A percentile compares a stretch with the other conserved stretches of the same genome.
Evolutionary conservation across 441 rosid species (phyloP).

Genomic region (Gossypium laxum): DNA sequence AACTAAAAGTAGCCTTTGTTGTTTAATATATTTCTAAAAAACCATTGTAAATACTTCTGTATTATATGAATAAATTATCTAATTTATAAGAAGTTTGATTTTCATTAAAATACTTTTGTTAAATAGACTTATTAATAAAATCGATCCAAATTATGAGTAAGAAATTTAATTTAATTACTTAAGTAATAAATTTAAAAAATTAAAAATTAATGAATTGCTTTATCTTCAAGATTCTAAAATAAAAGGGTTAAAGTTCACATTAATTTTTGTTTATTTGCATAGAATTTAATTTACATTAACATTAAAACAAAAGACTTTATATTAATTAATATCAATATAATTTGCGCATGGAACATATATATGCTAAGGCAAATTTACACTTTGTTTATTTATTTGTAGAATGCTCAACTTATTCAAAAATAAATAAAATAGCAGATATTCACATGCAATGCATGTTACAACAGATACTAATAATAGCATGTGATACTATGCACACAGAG

Average conservation of each 20-base stretch:
- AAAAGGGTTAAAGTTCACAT: neutral
- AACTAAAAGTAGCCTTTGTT: neutral
- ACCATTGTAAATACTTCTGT: neutral
- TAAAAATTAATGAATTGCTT: neutral
- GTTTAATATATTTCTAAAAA: neutral
- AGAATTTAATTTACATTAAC: neutral
- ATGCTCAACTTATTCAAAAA: neutral
- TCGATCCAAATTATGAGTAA: neutral
- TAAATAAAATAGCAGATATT: neutral
- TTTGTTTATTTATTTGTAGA: neutral
- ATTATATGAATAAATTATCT: neutral
- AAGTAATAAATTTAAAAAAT: neutral
- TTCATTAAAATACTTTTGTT: neutral
- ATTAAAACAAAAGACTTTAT: neutral
- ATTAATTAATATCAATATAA: neutral
- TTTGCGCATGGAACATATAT: neutral
- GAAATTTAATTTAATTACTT: neutral
- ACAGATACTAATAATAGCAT: neutral
- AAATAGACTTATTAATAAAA: neutral
- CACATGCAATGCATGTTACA: neutral
- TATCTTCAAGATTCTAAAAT: neutral
- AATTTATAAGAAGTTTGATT: neutral
- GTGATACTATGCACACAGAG: slow-evolving; percentile 5
- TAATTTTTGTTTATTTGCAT: neutral
- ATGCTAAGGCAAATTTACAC: neutral